Evolutionary conservation across 495 filamentous ascomycete genomes (phyloP), one percentile per base, ranked within the genome.

Genomic region (Antarctomyces pellizariae): DNA sequence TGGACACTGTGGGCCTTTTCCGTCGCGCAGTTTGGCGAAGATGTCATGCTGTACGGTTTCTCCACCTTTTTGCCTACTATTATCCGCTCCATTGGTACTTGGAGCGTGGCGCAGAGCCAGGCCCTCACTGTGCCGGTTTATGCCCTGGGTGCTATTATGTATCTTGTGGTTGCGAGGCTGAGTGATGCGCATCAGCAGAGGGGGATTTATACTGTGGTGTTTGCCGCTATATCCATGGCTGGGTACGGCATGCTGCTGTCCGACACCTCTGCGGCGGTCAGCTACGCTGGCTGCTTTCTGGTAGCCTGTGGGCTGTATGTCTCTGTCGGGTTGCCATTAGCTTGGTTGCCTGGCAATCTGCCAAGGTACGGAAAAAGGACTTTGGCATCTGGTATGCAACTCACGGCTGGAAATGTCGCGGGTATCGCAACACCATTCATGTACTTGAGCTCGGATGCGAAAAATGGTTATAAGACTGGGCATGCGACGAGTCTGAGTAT

Each of bases 61-160:
- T 67, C 60, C 34, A 77, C 70, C 1, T 83, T 83, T 38, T 50
- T 79, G 2, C 75, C 75, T 0, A 83, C 71, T 13, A 80, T 83
- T 36, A 78, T 83, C 47, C 49, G 24, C 13, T 7, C 57, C 7
- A 59, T 78, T 29, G 68, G 69, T 1, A 39, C 50, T 9, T 78
- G 69, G 60, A 52, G 60, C 0, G 49, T 50, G 0, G 57, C 71
- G 0, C 46, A 74, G 30, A 55, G 73, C 10, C 75, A 83, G 45
- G 59, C 72, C 13, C 59, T 79, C n/a, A 80, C 73, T 0, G 73
- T 83, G 22, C 75, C 75, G 3, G 74, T 70, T 42, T 83, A 79
- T 37, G 59, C 58, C 21, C 42, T 77, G 6, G 75, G 73, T 0
- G 71, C 70, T 0, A 51, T 70, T 16, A 58, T 56, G 0, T 80